Evolutionary conservation across 2,329 filamentous ascomycete genomes (phyloP).

Genomic region (Microdochium trichocladiopsis): DNA sequence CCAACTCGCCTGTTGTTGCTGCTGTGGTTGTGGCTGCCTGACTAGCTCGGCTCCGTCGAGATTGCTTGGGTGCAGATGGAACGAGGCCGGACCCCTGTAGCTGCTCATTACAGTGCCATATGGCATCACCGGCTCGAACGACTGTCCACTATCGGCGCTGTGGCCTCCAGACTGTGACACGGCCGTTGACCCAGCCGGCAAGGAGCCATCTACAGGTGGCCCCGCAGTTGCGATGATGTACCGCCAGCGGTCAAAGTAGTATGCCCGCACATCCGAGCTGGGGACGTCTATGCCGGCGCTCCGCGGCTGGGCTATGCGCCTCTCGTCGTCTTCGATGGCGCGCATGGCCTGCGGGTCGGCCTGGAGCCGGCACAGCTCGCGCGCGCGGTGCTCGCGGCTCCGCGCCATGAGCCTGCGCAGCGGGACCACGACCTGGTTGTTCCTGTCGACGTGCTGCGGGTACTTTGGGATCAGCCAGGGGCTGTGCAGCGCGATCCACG

Average conservation of each 20-base stretch:
- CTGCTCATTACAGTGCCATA: no score
- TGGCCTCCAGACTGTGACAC: no score
- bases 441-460: conserved; percentile 17
- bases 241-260: conserved; percentile 8
- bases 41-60: no score
- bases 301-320: conserved; percentile 13
- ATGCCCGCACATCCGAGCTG: conserved; percentile 10
- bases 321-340: conserved; percentile 20
- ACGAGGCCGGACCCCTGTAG: not conserved
- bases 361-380: conserved; percentile 25
- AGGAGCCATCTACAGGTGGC: not conserved
- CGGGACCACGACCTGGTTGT: conserved; percentile 27
- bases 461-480: conserved; percentile 17
- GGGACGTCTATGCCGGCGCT: conserved; percentile 20
- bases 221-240: not conserved
- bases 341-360: conserved; percentile 14
- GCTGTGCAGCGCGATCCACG: conserved; percentile 18
- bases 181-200: no score
- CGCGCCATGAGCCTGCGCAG: conserved; percentile 29
- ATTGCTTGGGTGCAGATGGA: not conserved
- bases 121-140: no score
- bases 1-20: not conserved
- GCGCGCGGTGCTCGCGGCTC: conserved; percentile 26
- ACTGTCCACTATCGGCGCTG: no score
- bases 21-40: not conserved